phyloP scores from a whole-genome alignment of 257 asterid species.

The Cruciata laevipes region DNA sequence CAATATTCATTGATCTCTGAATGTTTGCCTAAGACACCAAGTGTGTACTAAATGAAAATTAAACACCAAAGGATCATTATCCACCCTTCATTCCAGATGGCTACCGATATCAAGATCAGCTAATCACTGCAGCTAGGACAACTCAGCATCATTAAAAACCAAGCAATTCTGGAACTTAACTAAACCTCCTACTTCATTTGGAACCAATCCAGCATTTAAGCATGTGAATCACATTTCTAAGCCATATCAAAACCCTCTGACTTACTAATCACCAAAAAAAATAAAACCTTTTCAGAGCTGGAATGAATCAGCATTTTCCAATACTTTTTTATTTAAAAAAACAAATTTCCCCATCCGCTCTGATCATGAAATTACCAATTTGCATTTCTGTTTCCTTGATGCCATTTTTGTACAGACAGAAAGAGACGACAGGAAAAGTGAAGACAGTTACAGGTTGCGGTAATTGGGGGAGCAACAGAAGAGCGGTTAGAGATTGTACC shows the following conservation, averaged over 20 bases:
- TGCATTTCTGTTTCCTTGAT: neutral
- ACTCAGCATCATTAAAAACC: neutral
- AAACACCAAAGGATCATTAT: neutral
- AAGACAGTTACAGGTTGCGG: neutral
- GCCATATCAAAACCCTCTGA: neutral
- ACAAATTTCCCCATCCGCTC: neutral
- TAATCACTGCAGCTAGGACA: too few relatives aligned
- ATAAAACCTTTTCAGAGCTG: neutral
- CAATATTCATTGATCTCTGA: neutral
- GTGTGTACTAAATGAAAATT: neutral
- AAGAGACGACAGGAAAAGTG: neutral
- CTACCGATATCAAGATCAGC: neutral
- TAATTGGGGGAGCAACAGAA: neutral
- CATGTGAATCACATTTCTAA: neutral
- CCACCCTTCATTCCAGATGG: neutral
- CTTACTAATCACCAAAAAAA: too few relatives aligned
- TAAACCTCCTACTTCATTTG: neutral
- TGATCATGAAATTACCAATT: neutral
- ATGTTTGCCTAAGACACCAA: neutral
- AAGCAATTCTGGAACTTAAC: neutral
- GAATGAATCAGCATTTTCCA: neutral
- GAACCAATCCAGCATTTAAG: neutral
- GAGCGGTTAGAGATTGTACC: conserved; percentile 31
- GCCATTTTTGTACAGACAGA: neutral
- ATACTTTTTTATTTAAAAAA: neutral